These are phyloP conservation scores for Phyllosticta citrichinensis DNA, from an alignment of 2,329 filamentous ascomycete genomes.

Conservation along the genomic window DNA sequence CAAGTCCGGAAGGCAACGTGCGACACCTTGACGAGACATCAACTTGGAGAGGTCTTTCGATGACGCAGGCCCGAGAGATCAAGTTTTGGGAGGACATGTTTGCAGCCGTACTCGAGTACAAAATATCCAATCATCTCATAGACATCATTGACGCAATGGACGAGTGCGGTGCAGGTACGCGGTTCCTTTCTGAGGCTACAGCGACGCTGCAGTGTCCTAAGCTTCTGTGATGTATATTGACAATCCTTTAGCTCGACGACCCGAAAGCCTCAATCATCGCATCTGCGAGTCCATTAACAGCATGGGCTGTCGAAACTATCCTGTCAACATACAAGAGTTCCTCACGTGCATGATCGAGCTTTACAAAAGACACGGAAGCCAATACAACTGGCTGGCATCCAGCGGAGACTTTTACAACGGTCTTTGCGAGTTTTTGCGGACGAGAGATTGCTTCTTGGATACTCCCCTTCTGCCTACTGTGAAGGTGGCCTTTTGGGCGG, in stretches of 20 bases:
- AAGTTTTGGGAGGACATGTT: conserved; percentile 23
- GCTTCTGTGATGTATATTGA: neutral
- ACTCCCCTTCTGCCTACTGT: conserved; percentile 13
- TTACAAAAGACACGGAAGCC: conserved; percentile 13
- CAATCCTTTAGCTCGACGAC: neutral
- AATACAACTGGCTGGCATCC: conserved; percentile 18
- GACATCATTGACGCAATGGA: conserved; percentile 11
- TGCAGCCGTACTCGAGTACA: conserved; percentile 15
- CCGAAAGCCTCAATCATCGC: conserved; percentile 4
- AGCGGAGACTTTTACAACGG: conserved; percentile 18
- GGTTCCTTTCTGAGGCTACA: neutral
- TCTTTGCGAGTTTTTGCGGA: conserved; percentile 23
- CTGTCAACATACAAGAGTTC: conserved; percentile 17
- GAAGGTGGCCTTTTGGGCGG: conserved; percentile 12
- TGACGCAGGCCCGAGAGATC: conserved; percentile 21
- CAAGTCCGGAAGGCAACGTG: conserved; percentile 3
- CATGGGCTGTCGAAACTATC: neutral
- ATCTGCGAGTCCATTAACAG: conserved; percentile 14
- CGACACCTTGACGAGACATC: conserved; percentile 25
- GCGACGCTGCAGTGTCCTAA: neutral
- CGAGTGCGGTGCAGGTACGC: conserved; percentile 1
- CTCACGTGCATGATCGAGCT: conserved; percentile 19
- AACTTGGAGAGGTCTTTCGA: conserved; percentile 26
- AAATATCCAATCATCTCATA: conserved; percentile 15
- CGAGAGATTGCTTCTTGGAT: conserved; percentile 23